These are phyloP conservation scores for Ephemerocybe angulata DNA, from an alignment of 768 basidiomycete genomes.

Conservation along the genomic window DNA sequence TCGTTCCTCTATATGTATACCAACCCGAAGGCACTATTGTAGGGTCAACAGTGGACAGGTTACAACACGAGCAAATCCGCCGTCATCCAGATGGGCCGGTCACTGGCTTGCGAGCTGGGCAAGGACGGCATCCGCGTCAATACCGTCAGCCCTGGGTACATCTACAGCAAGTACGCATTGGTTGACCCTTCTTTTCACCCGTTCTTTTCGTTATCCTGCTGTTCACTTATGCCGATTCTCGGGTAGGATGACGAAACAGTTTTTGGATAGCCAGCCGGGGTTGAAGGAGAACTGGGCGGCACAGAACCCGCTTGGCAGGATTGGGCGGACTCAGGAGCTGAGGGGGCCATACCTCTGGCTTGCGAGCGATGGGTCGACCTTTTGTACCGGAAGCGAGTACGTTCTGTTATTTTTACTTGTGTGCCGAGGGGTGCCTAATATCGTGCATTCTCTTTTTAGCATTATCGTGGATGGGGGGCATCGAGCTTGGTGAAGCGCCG, in stretches of 20 bases:
- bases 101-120: conserved; percentile 75
- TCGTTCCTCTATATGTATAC: neutral
- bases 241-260: conserved; percentile 28
- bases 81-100: conserved; percentile 76
- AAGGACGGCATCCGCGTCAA: conserved; percentile 66
- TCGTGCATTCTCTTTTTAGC: conserved; percentile 8
- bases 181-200: neutral
- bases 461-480: conserved; percentile 25
- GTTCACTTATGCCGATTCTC: neutral
- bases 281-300: conserved; percentile 53
- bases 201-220: neutral
- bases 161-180: conserved; percentile 53
- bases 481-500: conserved; percentile 26
- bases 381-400: conserved; percentile 70
- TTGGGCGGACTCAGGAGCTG: conserved; percentile 67
- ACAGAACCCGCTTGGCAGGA: conserved; percentile 60
- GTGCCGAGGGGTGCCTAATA: neutral
- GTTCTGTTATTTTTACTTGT: conserved; percentile 12
- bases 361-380: conserved; percentile 65
- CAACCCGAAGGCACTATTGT: neutral
- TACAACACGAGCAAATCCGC: conserved; percentile 75
- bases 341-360: conserved; percentile 66
- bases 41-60: conserved; percentile 57
- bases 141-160: conserved; percentile 67
- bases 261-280: conserved; percentile 45